phyloP scores from a whole-genome alignment of 1,139 yeast genomes.

The Pichia sp. region DNA sequence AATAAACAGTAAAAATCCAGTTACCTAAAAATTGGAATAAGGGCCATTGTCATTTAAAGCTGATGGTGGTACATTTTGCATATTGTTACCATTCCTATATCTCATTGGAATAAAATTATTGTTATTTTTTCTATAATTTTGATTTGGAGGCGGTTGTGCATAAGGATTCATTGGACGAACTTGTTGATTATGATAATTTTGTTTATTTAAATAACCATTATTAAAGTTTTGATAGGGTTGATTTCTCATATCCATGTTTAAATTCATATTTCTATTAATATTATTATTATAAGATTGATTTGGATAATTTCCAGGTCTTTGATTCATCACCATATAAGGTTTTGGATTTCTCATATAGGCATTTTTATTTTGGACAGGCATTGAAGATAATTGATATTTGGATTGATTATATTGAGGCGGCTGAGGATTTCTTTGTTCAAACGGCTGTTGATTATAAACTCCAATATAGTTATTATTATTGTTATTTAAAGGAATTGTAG shows the following conservation, averaged over 20 bases:
- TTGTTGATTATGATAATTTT: background rate
- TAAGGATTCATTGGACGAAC: constrained; percentile 5
- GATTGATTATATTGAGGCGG: constrained; percentile 10
- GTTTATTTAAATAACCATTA: no score
- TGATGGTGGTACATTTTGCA: constrained; percentile 11
- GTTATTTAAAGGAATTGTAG: background rate
- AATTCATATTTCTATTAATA: background rate
- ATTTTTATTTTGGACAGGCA: constrained; percentile 5
- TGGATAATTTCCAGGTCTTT: no score
- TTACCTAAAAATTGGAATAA: constrained; percentile 25
- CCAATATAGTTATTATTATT: background rate
- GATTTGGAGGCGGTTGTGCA: constrained; percentile 1
- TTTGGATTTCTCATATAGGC: constrained; percentile 14
- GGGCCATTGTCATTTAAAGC: constrained; percentile 21
- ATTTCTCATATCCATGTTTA: background rate
- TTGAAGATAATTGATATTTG: constrained; percentile 9
- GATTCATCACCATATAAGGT: constrained; percentile 14
- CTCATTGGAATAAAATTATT: constrained; percentile 11
- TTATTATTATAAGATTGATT: background rate
- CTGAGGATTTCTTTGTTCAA: no score
- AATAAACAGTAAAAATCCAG: no score
- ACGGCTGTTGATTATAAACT: no score
- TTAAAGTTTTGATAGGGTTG: no score
- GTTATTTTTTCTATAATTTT: background rate
- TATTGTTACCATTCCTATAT: constrained; percentile 5